Percentiles rank a stretch among this genome's conserved stretches.
Evolutionary conservation across 495 filamentous ascomycete species (phyloP).

Genomic region (Aspergillus kassunensis): DNA sequence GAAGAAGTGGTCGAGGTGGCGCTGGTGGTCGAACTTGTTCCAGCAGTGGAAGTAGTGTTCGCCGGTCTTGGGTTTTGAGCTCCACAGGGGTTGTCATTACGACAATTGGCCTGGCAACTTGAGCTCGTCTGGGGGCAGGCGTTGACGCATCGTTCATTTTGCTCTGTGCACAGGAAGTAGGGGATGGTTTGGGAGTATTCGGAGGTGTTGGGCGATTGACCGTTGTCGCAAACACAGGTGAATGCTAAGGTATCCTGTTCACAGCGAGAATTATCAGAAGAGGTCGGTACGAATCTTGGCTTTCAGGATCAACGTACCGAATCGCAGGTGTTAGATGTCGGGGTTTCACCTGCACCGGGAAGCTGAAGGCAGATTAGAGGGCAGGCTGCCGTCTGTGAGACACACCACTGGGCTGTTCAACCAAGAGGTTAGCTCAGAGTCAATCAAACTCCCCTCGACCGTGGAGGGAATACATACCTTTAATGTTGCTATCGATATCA

Average conservation of each 20-base stretch:
- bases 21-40: constrained; percentile 36
- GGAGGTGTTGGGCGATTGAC: constrained; percentile 66
- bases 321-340: constrained; percentile 63
- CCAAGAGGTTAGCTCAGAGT: constrained; percentile 2
- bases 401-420: constrained; percentile 63
- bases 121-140: constrained; percentile 53
- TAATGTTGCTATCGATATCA: constrained; percentile 47
- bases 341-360: constrained; percentile 44
- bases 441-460: constrained; percentile 1
- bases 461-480: constrained; percentile 29
- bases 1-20: constrained; percentile 33
- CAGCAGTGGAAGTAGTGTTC: constrained; percentile 54
- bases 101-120: constrained; percentile 60
- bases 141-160: constrained; percentile 65
- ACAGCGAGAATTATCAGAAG: background rate
- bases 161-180: constrained; percentile 75
- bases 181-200: constrained; percentile 85
- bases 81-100: constrained; percentile 72
- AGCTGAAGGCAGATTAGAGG: constrained; percentile 76
- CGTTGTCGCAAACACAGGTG: constrained; percentile 72
- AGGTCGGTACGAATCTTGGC: constrained; percentile 10
- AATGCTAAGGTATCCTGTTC: constrained; percentile 62
- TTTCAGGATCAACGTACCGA: constrained; percentile 49
- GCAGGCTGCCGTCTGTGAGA: constrained; percentile 60
- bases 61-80: constrained; percentile 62